Evolutionary conservation across 305 asterid species (phyloP), one percentile per base, ranked within the genome.

Genomic region (Rubia peregrina): DNA sequence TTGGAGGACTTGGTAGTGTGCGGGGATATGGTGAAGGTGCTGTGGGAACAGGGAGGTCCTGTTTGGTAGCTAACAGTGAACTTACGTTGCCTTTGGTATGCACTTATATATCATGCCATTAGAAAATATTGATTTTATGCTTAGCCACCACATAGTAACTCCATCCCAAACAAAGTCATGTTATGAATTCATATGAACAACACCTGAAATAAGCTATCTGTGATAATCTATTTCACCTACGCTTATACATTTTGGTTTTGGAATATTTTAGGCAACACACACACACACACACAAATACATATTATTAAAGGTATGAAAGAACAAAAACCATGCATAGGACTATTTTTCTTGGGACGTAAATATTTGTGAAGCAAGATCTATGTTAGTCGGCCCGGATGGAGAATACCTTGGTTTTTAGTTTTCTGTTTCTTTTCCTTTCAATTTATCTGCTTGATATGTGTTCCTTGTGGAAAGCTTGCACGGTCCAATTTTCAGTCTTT

Each of bases 21-120:
- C 89, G 97, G 64, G 98, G 98, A 72, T 93, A 90, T 63, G 97
- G 96, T 69, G 97, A 90, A 75, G 98, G 98, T 80, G 96, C 96
- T 36, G 89, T 93, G 74, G 96, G 97, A 72, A 83, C 92, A 61
- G 98, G 96, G 64, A 82, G 96, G 79, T 93, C 96, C 69, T 93
- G 96, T 83, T 73, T 89, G 53, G 85, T 90, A 80, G 97, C 92
- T 68, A 93, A 86, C 75, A 85, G 79, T 73, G 97, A 91, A 82
- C 76, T 93, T 48, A 89, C 97, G 21, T 49, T 89, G 67, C 96
- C 97, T 65, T 85, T 93, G 94, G 98, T 93, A 86, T 61, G 85
- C 71, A 43, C 73, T 77, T 67, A 17, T 71, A 61, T 53, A 72
- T 65, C 60, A 49, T 49, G 38, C 12, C 40, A 12, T 6, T 65